Base-by-base conservation (phyloP, 805 yeast genomes). In the Sugiyamaella chiloensis region DNA sequence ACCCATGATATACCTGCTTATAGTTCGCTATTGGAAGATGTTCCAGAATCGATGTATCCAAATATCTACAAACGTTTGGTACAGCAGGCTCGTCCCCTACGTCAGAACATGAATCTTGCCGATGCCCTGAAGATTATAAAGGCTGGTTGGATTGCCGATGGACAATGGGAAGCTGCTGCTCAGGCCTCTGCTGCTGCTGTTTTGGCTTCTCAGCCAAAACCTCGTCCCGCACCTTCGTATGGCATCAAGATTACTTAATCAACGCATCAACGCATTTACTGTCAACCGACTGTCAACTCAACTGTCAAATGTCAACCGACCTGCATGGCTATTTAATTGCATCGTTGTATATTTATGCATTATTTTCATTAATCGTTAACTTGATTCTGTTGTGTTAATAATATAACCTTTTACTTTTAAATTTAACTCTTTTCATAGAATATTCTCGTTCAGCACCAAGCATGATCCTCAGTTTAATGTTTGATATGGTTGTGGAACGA, bases 61-160 rank as follows among this genome's bases (percentile, higher is more conserved):
- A 62, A 60, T 17, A 75, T 91, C 7, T 91, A 88, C 64, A 75
- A 75, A 47, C 76, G 76, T 53, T 69, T 91, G 57, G 84, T 90
- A 23, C 78, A 83, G 37, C 83, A 84, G 59, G 82, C 83, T 30
- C 80, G 81, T 56, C 73, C 78, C 5, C 72, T 91, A 58, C 82
- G 79, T 58, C 71, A 71, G 47, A 86, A 89, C 12, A 71, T 91
- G 66, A 87, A 86, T 63, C 74, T 91, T 57, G 72, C 71, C 49
- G 96, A 88, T 62, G 79, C 85, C 35, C 62, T 88, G 44, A 75
- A 76, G 54, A 77, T 90, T 20, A 75, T 90, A 35, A 81, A 87
- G 58, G 78, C 85, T 2, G 96, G 96, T 16, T 90, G 98, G 98
- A 74, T 76, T 12, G 82, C 80, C 51, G 80, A 80, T 19, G 87